Evolutionary conservation across 2,329 filamentous ascomycete species (phyloP), one percentile per base, ranked within the genome.

Genomic region (Nigrospora sphaerica): DNA sequence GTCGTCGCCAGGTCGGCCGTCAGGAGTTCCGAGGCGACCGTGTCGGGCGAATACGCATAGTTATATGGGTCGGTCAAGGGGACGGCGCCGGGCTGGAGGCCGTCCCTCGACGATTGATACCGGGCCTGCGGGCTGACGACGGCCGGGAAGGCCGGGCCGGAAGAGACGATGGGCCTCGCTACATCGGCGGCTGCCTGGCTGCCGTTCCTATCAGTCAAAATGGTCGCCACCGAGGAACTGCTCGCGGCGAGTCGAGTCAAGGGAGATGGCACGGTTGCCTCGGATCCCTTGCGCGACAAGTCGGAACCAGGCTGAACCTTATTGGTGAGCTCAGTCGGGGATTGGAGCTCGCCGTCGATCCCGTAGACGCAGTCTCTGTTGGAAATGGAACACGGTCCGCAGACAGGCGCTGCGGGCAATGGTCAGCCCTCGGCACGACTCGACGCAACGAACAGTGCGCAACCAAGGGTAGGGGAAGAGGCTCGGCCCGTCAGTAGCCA

Each of bases 1-100:
- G 54, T 61, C n/a, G 58, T 59, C 13, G 58, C 60, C 28, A 61
- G 49, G 44, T 62, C 58, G 4, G 57, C 55, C 10, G 57, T 58
- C 46, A 58, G 55, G 31, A 55, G 49, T 44, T 62, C 62, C 18
- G 54, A 58, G 4, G 54, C 43, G 10, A 60, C 53, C 16, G 56
- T 60, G 16, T 58, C 56, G 16, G 57, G 57, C 12, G 56, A 57
- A 49, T 51, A 57, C 34, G 50, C 52, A 43, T 52, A 53, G 28
- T 50, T 46, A 36, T 51, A 50, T 16, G 44, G 35, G 35, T 23
- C 28, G 23, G 23, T 10, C 23, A 28, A 10, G 2, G 23, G 23
- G 23, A 28, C 23, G 23, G 23, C 23, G 17, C 31, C 17, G 32
- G 45, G 33, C 17, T 35, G 37, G 13, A 44, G 31, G 37, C 19